phyloP scores from a whole-genome alignment of 1,284 basidiomycete genomes.

The Inonotus hispidus region DNA sequence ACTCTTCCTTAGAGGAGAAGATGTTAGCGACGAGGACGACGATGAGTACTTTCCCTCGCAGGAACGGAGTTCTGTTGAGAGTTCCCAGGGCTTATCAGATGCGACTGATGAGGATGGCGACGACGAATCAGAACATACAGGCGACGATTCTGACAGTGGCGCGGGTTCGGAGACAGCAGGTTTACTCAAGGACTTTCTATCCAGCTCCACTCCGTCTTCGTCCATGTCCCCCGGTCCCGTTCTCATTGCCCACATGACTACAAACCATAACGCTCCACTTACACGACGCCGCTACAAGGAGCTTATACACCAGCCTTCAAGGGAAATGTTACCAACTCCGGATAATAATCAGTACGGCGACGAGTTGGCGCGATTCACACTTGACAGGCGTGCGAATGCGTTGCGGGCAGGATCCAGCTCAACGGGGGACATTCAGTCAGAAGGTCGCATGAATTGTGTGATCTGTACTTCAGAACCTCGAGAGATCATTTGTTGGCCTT shows the following conservation, averaged over 20 bases:
- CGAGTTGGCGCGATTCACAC: conserved; percentile 27
- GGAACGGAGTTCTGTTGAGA: conserved; percentile 13
- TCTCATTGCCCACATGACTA: conserved; percentile 45
- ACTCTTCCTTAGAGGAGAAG: conserved; percentile 58
- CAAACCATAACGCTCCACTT: conserved; percentile 36
- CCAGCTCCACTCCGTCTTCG: conserved; percentile 26
- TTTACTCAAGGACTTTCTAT: conserved; percentile 40
- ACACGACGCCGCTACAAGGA: conserved; percentile 41
- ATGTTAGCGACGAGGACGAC: conserved; percentile 58
- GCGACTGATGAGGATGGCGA: conserved; percentile 22
- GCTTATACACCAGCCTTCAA: conserved; percentile 27
- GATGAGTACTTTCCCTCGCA: conserved; percentile 39
- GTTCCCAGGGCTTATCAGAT: conserved; percentile 11
- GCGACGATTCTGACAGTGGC: conserved; percentile 23
- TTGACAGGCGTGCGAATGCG: conserved; percentile 21
- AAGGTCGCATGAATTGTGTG: conserved; percentile 51
- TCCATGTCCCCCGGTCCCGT: conserved; percentile 35
- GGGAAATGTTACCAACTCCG: conserved; percentile 6
- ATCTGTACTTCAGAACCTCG: conserved; percentile 66
- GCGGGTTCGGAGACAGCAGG: conserved; percentile 31
- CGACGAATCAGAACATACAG: conserved; percentile 24
- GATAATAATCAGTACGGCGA: conserved; percentile 18
- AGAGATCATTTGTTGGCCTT: conserved; percentile 76
- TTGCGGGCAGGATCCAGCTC: conserved; percentile 11
- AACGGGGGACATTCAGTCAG: conserved; percentile 22